phyloP scores from a whole-genome alignment of 306 rosid species.

The Purshia tridentata region DNA sequence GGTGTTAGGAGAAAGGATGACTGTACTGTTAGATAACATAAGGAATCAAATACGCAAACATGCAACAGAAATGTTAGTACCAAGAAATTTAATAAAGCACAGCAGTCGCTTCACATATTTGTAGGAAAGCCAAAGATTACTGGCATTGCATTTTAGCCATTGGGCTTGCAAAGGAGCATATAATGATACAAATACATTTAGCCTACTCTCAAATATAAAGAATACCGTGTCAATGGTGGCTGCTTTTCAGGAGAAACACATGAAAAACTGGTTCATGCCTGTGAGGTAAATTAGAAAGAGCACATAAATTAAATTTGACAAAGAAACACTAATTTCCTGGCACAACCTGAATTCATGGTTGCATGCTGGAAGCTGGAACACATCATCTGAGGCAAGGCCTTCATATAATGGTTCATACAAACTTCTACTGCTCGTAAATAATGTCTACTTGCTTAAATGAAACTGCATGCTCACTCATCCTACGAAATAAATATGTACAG shows the following conservation, averaged over 20 bases:
- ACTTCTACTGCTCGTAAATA: not conserved
- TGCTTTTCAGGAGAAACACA: not conserved
- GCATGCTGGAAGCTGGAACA: not conserved
- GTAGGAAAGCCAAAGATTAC: not conserved
- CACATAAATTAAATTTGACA: no score
- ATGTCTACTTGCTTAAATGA: not conserved
- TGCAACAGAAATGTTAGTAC: not conserved
- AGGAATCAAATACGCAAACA: not conserved
- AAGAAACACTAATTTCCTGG: not conserved
- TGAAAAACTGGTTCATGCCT: not conserved
- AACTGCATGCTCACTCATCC: not conserved
- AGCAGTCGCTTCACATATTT: not conserved
- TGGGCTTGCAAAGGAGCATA: not conserved
- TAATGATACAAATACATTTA: no score
- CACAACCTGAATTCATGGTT: slow-evolving; percentile 1
- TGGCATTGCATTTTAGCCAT: not conserved
- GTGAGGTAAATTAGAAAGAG: not conserved
- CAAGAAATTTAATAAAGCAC: not conserved
- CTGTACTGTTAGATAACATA: not conserved
- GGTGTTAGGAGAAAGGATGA: not conserved
- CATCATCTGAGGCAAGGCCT: not conserved
- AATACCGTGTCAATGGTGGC: not conserved
- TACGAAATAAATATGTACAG: not conserved
- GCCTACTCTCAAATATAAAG: not conserved
- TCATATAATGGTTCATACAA: not conserved